Percentiles rank a stretch among this genome's conserved stretches.
Evolutionary conservation across 805 yeast species (phyloP).

Genomic region (Teunomyces pallodes): DNA sequence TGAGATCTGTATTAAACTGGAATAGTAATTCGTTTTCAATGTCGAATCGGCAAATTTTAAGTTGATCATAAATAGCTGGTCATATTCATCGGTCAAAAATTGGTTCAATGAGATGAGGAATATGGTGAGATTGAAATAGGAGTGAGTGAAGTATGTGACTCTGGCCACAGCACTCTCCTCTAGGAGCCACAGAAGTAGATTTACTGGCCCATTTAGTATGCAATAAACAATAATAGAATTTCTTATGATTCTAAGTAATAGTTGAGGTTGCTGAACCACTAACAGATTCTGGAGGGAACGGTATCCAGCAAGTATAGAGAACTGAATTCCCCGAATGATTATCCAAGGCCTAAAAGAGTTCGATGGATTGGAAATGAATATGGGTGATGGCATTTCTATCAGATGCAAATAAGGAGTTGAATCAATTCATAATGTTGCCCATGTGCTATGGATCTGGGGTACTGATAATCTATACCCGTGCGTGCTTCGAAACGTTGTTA

Average conservation of each 20-base stretch:
- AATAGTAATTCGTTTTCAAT: conserved; percentile 7
- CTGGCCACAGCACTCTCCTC: background rate
- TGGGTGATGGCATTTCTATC: conserved; percentile 57
- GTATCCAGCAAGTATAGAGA: conserved; percentile 49
- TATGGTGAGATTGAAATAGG: conserved; percentile 17
- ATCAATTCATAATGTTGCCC: background rate
- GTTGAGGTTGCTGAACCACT: background rate
- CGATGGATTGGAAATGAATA: conserved; percentile 55
- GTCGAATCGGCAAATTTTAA: conserved; percentile 16
- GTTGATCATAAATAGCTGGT: conserved; percentile 17
- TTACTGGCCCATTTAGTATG: conserved; percentile 8
- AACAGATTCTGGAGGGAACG: conserved; percentile 45
- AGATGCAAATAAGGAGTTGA: background rate
- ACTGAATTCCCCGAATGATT: conserved; percentile 52
- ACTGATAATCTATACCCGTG: background rate
- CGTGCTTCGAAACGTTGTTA: background rate
- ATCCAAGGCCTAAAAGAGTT: conserved; percentile 50
- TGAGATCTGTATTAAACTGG: conserved; percentile 5
- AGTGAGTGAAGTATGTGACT: conserved; percentile 12
- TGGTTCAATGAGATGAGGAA: conserved; percentile 16
- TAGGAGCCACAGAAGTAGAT: background rate
- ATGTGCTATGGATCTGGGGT: background rate
- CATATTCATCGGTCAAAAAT: conserved; percentile 15
- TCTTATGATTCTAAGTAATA: background rate
- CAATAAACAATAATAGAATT: conserved; percentile 5